A percentile compares a stretch with the other conserved stretches of the same genome.
Evolutionary conservation across 2,329 filamentous ascomycete genomes (phyloP).

Genomic region (Sphaerostilbella broomeana): DNA sequence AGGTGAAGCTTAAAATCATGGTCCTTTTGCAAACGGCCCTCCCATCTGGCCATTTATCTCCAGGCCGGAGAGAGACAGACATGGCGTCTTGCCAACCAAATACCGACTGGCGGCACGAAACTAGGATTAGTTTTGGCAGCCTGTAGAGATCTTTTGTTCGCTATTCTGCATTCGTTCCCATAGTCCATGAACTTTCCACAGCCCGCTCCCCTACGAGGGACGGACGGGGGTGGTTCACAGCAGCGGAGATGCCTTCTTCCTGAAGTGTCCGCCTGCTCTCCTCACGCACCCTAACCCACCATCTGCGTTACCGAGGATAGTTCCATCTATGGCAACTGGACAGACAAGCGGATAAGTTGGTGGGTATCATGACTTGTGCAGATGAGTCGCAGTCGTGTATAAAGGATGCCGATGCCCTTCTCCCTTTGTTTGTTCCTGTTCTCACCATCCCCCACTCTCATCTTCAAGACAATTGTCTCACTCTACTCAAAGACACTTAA

Average conservation of each 20-base stretch:
- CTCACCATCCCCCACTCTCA: too few relatives aligned
- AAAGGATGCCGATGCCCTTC: background rate
- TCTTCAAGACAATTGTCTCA: too few relatives aligned
- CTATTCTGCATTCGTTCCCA: background rate
- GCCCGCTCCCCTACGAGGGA: background rate
- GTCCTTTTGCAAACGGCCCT: background rate
- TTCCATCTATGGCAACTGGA: background rate
- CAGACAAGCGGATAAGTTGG: background rate
- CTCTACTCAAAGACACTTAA: background rate
- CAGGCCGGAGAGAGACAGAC: too few relatives aligned
- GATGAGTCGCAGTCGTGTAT: background rate
- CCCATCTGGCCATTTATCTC: background rate
- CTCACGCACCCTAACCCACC: background rate
- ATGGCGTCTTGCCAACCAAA: too few relatives aligned
- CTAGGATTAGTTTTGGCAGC: background rate
- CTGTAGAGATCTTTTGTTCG: background rate
- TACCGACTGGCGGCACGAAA: background rate
- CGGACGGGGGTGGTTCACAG: background rate
- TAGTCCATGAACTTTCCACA: background rate
- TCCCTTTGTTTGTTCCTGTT: background rate
- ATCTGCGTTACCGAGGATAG: conserved; percentile 2
- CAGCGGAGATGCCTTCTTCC: background rate
- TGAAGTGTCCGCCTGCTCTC: background rate
- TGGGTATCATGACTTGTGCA: background rate
- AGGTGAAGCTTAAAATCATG: conserved; percentile 1